Percentiles rank a stretch among this genome's conserved stretches.
Conservation (phyloP, 169 alveolate species). For the Plasmodium inui region DNA sequence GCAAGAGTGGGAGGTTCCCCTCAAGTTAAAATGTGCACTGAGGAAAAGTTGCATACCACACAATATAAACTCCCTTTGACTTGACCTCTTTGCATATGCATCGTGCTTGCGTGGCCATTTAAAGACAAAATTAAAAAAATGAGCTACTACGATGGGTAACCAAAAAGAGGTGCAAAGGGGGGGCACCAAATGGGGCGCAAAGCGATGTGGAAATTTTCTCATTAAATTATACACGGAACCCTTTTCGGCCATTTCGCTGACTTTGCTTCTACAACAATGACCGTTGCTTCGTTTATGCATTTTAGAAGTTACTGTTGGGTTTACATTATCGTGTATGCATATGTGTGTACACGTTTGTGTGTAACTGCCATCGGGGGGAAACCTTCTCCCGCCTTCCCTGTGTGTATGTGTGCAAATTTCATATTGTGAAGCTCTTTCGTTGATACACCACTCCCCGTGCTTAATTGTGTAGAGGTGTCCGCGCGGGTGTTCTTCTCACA, state of each 20-base stretch:
- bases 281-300: not conserved
- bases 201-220: not conserved
- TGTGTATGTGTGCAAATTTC: not conserved
- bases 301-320: not conserved
- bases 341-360: not conserved
- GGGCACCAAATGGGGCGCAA: no score
- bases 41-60: not conserved
- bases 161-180: not conserved
- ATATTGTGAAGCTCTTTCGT: not conserved
- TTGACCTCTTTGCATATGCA: not conserved
- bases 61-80: not conserved
- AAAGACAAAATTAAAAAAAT: not conserved
- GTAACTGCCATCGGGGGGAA: not conserved
- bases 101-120: not conserved
- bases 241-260: not conserved
- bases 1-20: not conserved
- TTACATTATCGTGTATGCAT: not conserved
- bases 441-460: not conserved
- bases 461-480: not conserved
- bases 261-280: not conserved
- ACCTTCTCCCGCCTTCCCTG: not conserved
- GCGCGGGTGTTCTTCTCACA: not conserved
- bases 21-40: not conserved
- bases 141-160: constrained; percentile 5
- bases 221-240: not conserved